phyloP scores from a whole-genome alignment of 257 asterid species.

The Nicotiana sylvestris region DNA sequence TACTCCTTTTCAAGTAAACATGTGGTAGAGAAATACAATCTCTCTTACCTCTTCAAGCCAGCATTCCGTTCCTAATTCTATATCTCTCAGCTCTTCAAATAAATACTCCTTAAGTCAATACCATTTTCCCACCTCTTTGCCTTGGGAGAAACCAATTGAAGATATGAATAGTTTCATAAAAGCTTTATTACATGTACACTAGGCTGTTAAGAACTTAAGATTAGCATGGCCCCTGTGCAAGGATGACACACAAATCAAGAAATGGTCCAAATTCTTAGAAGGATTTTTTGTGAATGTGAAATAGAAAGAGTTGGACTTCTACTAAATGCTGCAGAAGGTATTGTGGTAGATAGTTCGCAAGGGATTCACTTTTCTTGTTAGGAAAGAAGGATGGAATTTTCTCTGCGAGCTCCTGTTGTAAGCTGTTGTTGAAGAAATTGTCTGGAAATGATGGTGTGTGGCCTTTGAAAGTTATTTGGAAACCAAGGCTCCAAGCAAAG shows the following conservation, averaged over 20 bases:
- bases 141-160: not conserved
- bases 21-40: not conserved
- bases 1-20: not conserved
- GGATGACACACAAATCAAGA: slow-evolving; percentile 8
- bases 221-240: slow-evolving; percentile 24
- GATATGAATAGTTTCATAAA: not conserved
- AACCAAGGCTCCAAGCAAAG: not conserved
- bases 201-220: slow-evolving; percentile 5
- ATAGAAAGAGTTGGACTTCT: not conserved
- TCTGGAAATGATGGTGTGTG: not conserved
- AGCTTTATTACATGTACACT: not conserved
- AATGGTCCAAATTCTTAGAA: no score
- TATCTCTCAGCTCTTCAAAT: not conserved
- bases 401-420: not conserved
- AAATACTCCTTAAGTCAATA: not conserved
- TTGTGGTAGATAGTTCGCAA: not conserved
- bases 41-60: not conserved
- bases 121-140: not conserved
- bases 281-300: no score
- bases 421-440: not conserved
- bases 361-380: not conserved
- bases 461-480: not conserved
- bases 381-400: not conserved
- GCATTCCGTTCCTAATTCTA: not conserved
- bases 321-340: not conserved